Evolutionary conservation across 352 stramenopile species (phyloP), one percentile per base, ranked within the genome.

Genomic region (Vaucheria bursata): DNA sequence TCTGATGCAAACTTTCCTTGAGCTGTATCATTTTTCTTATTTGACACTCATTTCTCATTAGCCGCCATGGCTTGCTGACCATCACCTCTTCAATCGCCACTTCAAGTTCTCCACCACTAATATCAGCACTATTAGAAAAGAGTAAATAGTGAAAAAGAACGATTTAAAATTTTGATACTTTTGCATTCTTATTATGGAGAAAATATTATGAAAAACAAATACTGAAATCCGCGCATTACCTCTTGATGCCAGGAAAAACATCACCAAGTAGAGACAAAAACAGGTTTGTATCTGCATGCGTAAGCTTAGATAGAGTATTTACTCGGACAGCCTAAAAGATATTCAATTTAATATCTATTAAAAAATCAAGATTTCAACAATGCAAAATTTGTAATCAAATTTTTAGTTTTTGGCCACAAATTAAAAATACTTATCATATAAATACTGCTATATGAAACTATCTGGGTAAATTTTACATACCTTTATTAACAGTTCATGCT

Each of bases 301-400:
- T 97, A 52, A 97, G 88, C 86, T 97, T 97, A 0, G 91, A 96
- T 1, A 97, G 82, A 25, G 92, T 97, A 84, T 97, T 97, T 49
- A 97, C 93, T 0, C 93, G 89, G 37, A 97, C 89, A 1, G 93
- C 93, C 53, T 68, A 34, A 37, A 2, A 68, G 2, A 2, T n/a
- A n/a, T n/a, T 93, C 71, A 93, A 85, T 38, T 70, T 87, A 0
- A 77, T 85, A 1, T 85, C 81, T 50, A 91, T 86, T n/a, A n/a
- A n/a, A n/a, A n/a, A n/a, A n/a, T n/a, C n/a, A n/a, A n/a, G n/a
- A n/a, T n/a, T n/a, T n/a, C 64, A 90, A 91, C 74, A 95, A 94
- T 6, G 65, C 18, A 71, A 12, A n/a, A 67, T 87, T 59, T 59
- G 45, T 59, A 59, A n/a, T n/a, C n/a, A 18, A n/a, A n/a, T 59